These are phyloP conservation scores for Scenedesmus sp. DNA, from an alignment of 163 green algal species.

Conservation along the genomic window DNA sequence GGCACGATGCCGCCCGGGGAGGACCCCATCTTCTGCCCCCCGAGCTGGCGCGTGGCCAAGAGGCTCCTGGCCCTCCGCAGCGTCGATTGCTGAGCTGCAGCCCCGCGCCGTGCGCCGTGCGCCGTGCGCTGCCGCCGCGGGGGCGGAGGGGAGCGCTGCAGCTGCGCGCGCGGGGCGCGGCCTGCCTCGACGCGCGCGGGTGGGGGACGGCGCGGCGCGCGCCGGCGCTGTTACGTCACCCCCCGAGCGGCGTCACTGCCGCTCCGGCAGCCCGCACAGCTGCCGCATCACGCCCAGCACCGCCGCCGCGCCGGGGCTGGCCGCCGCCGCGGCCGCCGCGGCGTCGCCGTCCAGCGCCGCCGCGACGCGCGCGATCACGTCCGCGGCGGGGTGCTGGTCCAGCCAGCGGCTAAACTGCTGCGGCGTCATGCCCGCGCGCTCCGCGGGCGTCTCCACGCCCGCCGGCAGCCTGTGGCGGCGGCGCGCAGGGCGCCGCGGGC, in stretches of 20 bases:
- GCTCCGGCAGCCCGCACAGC: conserved; percentile 1
- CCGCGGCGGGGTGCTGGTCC: conserved; percentile 76
- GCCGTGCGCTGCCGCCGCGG: too few relatives aligned
- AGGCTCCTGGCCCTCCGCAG: too few relatives aligned
- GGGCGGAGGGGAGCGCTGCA: too few relatives aligned
- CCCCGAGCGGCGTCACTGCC: not conserved
- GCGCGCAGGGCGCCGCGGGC: too few relatives aligned
- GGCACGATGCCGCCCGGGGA: too few relatives aligned
- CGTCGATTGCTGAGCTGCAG: too few relatives aligned
- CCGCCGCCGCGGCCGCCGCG: conserved; percentile 12
- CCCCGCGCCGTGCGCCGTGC: too few relatives aligned
- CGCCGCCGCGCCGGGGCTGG: not conserved
- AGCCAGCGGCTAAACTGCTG: conserved; percentile 94
- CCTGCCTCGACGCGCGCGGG: too few relatives aligned
- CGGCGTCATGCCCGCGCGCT: conserved; percentile 70
- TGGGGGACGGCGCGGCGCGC: too few relatives aligned
- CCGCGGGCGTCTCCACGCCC: conserved; percentile 76
- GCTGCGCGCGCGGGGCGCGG: too few relatives aligned
- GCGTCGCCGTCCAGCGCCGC: conserved; percentile 64
- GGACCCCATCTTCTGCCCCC: too few relatives aligned
- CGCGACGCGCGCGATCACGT: conserved; percentile 64
- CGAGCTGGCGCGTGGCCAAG: too few relatives aligned
- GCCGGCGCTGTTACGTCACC: not conserved
- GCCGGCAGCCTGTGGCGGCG: conserved; percentile 59
- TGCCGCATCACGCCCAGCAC: conserved; percentile 21